Evolutionary conservation across 306 rosid genomes (phyloP).

Genomic region (Gillenia trifoliata): DNA sequence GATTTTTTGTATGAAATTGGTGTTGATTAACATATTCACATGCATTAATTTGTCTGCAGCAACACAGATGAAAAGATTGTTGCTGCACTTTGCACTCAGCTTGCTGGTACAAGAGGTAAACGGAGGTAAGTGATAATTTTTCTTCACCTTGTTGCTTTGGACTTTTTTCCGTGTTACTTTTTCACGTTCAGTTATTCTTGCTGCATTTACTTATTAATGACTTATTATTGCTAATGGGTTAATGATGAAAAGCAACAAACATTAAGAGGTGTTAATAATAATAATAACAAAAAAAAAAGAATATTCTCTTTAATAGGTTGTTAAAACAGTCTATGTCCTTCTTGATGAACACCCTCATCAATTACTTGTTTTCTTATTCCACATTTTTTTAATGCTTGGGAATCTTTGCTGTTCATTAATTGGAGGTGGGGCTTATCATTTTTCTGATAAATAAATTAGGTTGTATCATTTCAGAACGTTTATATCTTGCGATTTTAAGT

Average conservation of each 20-base stretch:
- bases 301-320: background rate
- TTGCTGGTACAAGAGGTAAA: slow-evolving; percentile 35
- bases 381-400: background rate
- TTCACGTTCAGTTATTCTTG: background rate
- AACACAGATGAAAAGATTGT: slow-evolving; percentile 88
- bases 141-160: background rate
- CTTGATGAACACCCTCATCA: background rate
- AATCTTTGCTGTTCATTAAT: background rate
- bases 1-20: background rate
- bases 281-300: background rate
- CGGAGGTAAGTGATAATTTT: slow-evolving; percentile 43
- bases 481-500: background rate
- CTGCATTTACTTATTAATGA: background rate
- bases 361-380: background rate
- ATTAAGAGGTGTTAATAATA: background rate
- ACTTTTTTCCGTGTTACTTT: background rate
- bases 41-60: slow-evolving; percentile 44
- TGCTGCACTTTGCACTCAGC: slow-evolving; percentile 74
- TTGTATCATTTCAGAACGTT: background rate
- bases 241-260: background rate
- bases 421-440: background rate
- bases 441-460: background rate
- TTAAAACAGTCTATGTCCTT: background rate
- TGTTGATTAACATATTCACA: background rate
- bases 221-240: background rate